These are phyloP conservation scores for Gnomoniopsis sp. DNA, from an alignment of 2,329 filamentous ascomycete species.

Conservation along the genomic window DNA sequence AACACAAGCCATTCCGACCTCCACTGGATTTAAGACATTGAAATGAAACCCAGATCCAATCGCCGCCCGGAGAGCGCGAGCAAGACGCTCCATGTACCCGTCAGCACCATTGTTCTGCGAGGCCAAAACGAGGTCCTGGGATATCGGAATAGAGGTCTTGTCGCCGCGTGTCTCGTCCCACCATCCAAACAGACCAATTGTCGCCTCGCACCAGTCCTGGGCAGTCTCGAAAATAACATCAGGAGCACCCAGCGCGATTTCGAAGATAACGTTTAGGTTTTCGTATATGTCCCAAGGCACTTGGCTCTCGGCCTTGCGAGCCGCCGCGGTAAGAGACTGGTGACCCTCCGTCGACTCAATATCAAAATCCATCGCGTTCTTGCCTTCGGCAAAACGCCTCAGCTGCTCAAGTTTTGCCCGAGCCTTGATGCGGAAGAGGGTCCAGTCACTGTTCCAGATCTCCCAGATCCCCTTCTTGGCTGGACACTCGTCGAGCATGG, in stretches of 20 bases:
- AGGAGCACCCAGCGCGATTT: constrained; percentile 72
- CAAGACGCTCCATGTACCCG: constrained; percentile 71
- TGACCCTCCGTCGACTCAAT: constrained; percentile 28
- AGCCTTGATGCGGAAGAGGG: constrained; percentile 74
- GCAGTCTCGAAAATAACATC: constrained; percentile 73
- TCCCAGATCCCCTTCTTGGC: constrained; percentile 73
- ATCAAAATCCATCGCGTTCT: constrained; percentile 35
- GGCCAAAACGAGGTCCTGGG: constrained; percentile 33
- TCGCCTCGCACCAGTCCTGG: constrained; percentile 91
- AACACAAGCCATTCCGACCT: constrained; percentile 77
- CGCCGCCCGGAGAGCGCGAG: constrained; percentile 66
- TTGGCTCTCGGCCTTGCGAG: constrained; percentile 76
- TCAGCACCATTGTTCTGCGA: constrained; percentile 50
- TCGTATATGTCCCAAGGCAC: constrained; percentile 91
- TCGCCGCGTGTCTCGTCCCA: constrained; percentile 75
- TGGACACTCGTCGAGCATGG: constrained; percentile 71
- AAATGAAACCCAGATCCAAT: constrained; percentile 65
- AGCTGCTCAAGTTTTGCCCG: constrained; percentile 67
- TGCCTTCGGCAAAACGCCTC: constrained; percentile 74
- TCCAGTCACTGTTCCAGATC: constrained; percentile 77
- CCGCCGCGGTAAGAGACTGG: constrained; percentile 59
- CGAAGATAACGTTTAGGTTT: constrained; percentile 75
- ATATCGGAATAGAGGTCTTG: constrained; percentile 38
- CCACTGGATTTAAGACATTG: constrained; percentile 70
- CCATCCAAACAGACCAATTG: constrained; percentile 80